Base-by-base conservation (phyloP, 805 yeast genomes). In the Saccharomycopsis lassenensis region DNA sequence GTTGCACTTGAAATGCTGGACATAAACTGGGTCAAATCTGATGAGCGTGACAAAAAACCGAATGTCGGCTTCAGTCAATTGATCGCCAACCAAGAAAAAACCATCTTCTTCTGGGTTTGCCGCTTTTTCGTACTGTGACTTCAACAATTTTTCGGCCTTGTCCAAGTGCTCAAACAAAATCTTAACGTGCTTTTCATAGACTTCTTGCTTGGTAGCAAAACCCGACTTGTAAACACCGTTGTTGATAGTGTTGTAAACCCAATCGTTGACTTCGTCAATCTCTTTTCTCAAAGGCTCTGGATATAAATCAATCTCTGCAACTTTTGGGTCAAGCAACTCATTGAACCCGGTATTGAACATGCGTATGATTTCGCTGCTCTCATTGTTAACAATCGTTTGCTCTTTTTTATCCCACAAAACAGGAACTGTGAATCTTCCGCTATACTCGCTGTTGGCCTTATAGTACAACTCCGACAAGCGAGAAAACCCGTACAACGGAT, bases 181-280 rank as follows among this genome's bases (percentile, higher is more conserved):
- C 23, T 48, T 55, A 2, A 79, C 83, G 48, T 78, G 78, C 36
- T 61, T 61, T 46, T 82, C 89, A 52, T 87, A 87, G 8, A 77
- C 82, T 44, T 79, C 85, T 57, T 84, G 94, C 39, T 68, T 68
- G 7, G 85, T 74, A 4, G 95, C 84, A 57, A 87, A 89, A 0
- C 97, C 97, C 2, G 91, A 47, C 60, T 85, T 89, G 66, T 89
- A 89, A 27, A 87, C 96, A 26, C 95, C 96, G 52, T 82, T 84
- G 66, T 87, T 86, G 56, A 89, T 80, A 49, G 69, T 71, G 51
- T 80, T 82, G 56, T 87, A 87, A 26, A 83, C 71, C 87, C 93
- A 79, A 12, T 63, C 67, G 52, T 91, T 86, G 46, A 85, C 52
- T 37, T 71, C 84, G 51, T 87, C 94, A 49, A 87, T 83, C 44